Percentiles rank a stretch among this genome's conserved stretches.
These are phyloP conservation scores for Entamoeba moshkovskii DNA, from an alignment of 208 protist species.

Conservation along the genomic window DNA sequence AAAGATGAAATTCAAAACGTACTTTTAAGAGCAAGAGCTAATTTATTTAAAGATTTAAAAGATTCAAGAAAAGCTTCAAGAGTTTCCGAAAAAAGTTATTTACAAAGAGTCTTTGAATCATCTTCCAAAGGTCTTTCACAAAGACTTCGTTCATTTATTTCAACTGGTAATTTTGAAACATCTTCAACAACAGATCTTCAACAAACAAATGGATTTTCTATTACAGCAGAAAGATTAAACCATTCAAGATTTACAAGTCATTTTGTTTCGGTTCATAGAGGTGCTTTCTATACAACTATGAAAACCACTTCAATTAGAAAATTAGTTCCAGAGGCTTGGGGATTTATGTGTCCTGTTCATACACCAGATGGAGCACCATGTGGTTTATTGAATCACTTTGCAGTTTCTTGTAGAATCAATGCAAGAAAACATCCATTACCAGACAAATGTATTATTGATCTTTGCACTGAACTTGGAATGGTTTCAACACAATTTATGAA, in stretches of 20 bases:
- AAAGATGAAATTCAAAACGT: slow-evolving; percentile 1
- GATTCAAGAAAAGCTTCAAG: background rate
- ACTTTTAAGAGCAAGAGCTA: background rate
- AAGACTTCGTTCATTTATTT: slow-evolving; percentile 55
- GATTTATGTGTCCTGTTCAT: slow-evolving; percentile 98
- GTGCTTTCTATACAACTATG: slow-evolving; percentile 89
- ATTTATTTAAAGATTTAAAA: background rate
- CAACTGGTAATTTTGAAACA: slow-evolving; percentile 59
- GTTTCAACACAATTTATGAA: background rate
- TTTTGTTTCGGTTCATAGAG: slow-evolving; percentile 82
- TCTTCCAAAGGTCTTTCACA: slow-evolving; percentile 30
- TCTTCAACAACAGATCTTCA: slow-evolving; percentile 56
- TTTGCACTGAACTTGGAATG: background rate
- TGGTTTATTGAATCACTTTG: slow-evolving; percentile 95
- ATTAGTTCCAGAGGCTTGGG: slow-evolving; percentile 91
- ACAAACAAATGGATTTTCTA: slow-evolving; percentile 72
- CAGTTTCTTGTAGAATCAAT: slow-evolving; percentile 20
- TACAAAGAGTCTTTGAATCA: background rate
- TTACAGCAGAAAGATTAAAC: slow-evolving; percentile 95
- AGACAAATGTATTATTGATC: background rate
- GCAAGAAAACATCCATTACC: background rate
- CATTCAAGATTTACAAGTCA: slow-evolving; percentile 93
- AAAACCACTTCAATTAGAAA: slow-evolving; percentile 70
- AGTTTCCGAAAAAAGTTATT: background rate
- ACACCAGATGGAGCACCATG: slow-evolving; percentile 98